Evolutionary conservation across 2,329 filamentous ascomycete genomes (phyloP).

Genomic region (Penicillium sp.): DNA sequence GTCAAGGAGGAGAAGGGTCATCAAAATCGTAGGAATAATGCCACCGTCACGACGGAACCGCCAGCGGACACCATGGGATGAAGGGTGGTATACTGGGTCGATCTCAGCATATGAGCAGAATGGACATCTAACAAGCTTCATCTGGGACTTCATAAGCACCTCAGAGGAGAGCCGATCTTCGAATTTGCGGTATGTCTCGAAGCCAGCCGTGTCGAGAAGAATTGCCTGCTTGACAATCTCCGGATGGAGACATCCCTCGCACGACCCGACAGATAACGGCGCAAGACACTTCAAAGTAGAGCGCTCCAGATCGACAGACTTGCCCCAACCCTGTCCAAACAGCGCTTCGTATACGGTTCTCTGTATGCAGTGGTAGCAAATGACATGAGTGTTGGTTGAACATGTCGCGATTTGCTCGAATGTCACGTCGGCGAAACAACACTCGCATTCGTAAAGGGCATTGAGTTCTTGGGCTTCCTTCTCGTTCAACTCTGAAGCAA

Average conservation of each 20-base stretch:
- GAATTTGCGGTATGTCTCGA: constrained; percentile 69
- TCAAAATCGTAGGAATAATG: constrained; percentile 49
- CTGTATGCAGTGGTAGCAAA: constrained; percentile 70
- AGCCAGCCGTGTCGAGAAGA: constrained; percentile 63
- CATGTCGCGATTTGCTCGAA: constrained; percentile 49
- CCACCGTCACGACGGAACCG: constrained; percentile 56
- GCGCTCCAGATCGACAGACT: constrained; percentile 68
- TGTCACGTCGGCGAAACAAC: constrained; percentile 46
- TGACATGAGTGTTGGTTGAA: constrained; percentile 42
- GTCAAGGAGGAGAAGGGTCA: constrained; percentile 43
- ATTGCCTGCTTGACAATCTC: constrained; percentile 72
- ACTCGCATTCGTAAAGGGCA: constrained; percentile 48
- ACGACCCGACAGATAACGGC: constrained; percentile 63
- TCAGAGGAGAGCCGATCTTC: constrained; percentile 78
- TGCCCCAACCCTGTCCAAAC: constrained; percentile 88
- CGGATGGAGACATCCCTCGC: constrained; percentile 68
- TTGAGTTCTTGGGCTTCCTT: constrained; percentile 40
- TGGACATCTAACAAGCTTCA: constrained; percentile 79
- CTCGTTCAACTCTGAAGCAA: constrained; percentile 44
- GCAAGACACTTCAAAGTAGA: constrained; percentile 83
- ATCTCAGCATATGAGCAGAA: constrained; percentile 91
- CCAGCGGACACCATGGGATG: constrained; percentile 51
- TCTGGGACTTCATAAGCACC: constrained; percentile 65
- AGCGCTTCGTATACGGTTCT: constrained; percentile 80
- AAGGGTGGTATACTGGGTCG: constrained; percentile 69